Conservation (phyloP, 2,329 filamentous ascomycete genomes). For the Neoarthrinium moseri region DNA sequence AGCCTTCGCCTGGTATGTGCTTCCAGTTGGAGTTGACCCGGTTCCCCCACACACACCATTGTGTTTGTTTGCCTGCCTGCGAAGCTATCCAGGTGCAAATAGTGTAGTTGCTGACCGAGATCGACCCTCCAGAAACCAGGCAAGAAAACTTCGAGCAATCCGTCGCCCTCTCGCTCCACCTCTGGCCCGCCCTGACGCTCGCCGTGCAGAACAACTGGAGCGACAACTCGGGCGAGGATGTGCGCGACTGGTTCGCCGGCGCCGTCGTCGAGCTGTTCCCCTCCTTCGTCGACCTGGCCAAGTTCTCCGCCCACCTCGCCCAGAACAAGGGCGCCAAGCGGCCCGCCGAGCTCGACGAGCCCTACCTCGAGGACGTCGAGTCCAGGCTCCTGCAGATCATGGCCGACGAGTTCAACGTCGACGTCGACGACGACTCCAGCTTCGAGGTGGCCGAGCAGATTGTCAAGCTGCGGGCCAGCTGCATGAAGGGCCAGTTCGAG, state of each 20-base stretch:
- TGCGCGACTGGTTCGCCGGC: constrained; percentile 95
- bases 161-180: constrained; percentile 79
- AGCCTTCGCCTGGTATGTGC: constrained; percentile 19
- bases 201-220: constrained; percentile 88
- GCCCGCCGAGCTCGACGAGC: constrained; percentile 37
- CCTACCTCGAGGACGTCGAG: constrained; percentile 79
- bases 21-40: too few relatives aligned
- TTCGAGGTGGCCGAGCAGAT: constrained; percentile 72
- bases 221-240: constrained; percentile 77
- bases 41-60: not conserved
- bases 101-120: not conserved
- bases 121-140: constrained; percentile 44
- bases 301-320: constrained; percentile 26
- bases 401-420: constrained; percentile 92
- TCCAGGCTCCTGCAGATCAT: constrained; percentile 84
- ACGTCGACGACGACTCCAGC: constrained; percentile 85
- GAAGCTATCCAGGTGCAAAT: not conserved
- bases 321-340: constrained; percentile 17
- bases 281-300: constrained; percentile 52
- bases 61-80: not conserved
- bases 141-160: constrained; percentile 78
- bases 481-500: constrained; percentile 63
- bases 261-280: constrained; percentile 79
- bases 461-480: constrained; percentile 63
- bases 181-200: constrained; percentile 85